A percentile compares a stretch with the other conserved stretches of the same genome.
Conservation (phyloP, 768 basidiomycete species). For the Hirschioporus abietinus region DNA sequence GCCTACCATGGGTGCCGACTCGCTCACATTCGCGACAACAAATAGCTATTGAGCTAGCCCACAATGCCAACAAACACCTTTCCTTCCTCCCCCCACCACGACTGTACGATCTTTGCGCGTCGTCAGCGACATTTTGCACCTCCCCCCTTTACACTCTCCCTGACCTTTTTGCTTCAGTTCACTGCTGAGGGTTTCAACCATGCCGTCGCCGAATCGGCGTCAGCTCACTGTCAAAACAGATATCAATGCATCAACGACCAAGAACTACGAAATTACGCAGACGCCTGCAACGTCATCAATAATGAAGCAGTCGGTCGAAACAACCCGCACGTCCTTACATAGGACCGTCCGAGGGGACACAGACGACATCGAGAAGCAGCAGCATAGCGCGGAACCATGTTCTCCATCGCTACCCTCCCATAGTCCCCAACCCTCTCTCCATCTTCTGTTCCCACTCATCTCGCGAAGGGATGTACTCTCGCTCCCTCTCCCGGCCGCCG, state of each 20-base stretch:
- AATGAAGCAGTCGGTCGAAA: constrained; percentile 10
- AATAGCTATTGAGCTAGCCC: neutral
- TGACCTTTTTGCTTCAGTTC: no score
- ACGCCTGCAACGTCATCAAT: constrained; percentile 6
- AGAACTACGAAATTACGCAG: constrained; percentile 10
- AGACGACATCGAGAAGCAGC: constrained; percentile 27
- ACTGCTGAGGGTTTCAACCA: no score
- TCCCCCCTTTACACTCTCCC: no score
- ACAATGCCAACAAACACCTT: neutral
- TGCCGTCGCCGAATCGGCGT: no score
- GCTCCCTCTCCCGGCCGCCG: constrained; percentile 57
- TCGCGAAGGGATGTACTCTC: constrained; percentile 48
- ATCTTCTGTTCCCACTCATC: constrained; percentile 63
- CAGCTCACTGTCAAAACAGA: neutral
- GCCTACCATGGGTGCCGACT: no score
- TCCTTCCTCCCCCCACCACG: neutral
- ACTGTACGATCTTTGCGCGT: no score
- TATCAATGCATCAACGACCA: neutral
- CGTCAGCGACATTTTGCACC: no score
- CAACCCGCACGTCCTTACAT: constrained; percentile 14
- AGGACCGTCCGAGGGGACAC: constrained; percentile 12
- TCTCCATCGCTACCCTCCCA: constrained; percentile 25
- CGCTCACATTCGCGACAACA: no score
- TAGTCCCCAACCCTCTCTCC: constrained; percentile 42
- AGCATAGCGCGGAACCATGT: constrained; percentile 15